A percentile compares a stretch with the other conserved stretches of the same genome.
Evolutionary conservation across 2,329 filamentous ascomycete genomes (phyloP).

Genomic region (Didymosphaeria variabile): DNA sequence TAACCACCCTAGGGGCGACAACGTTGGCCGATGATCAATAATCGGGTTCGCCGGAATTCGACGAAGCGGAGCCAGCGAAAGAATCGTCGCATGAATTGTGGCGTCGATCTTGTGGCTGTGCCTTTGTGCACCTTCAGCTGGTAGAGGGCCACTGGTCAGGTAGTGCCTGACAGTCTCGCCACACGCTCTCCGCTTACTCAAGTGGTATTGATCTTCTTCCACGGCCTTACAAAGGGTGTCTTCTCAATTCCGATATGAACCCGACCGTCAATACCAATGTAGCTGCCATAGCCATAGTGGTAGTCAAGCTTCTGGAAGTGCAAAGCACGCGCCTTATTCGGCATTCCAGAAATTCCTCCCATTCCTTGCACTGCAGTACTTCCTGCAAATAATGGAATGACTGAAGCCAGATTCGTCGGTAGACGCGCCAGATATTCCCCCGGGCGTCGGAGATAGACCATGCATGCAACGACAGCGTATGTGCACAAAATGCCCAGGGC

Average conservation of each 20-base stretch:
- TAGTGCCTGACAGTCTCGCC: neutral
- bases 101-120: conserved; percentile 9
- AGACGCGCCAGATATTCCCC: conserved; percentile 59
- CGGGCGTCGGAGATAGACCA: conserved; percentile 56
- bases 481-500: conserved; percentile 54
- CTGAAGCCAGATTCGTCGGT: conserved; percentile 61
- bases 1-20: conserved; percentile 1
- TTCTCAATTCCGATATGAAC: conserved; percentile 62
- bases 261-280: conserved; percentile 57
- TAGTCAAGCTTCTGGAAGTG: conserved; percentile 27
- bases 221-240: conserved; percentile 48
- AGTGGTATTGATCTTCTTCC: conserved; percentile 5
- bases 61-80: neutral
- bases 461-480: conserved; percentile 55
- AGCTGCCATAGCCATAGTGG: conserved; percentile 60
- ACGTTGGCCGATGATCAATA: conserved; percentile 4
- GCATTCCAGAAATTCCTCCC: conserved; percentile 27
- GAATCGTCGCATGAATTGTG: conserved; percentile 6
- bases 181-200: neutral
- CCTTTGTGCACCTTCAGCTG: conserved; percentile 1
- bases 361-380: conserved; percentile 56
- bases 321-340: conserved; percentile 24
- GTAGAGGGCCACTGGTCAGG: neutral
- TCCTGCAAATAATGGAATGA: conserved; percentile 59
- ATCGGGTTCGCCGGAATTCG: neutral